Evolutionary conservation across 257 asterid species (phyloP).

Genomic region (Fraxinus cuspidata): DNA sequence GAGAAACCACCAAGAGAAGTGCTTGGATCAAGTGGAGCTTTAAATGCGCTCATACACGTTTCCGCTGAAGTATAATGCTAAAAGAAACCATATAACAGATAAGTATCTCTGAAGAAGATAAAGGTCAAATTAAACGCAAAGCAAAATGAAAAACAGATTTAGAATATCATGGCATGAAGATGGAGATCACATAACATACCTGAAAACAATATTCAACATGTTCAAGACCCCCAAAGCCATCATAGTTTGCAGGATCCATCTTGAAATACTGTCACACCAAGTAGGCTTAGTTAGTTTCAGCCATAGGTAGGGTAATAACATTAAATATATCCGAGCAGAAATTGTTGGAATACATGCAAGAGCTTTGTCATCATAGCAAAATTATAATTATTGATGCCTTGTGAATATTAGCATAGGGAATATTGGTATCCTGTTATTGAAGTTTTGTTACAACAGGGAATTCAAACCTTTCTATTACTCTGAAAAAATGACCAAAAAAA

Average conservation of each 20-base stretch:
- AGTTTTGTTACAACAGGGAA: neutral
- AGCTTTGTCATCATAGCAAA: neutral
- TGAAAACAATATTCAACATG: slow-evolving; percentile 90
- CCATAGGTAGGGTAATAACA: slow-evolving; percentile 1
- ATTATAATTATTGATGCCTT: neutral
- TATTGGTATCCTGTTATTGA: neutral
- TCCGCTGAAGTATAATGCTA: slow-evolving; percentile 94
- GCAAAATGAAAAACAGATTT: neutral
- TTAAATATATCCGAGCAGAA: neutral
- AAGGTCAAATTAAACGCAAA: slow-evolving; percentile 1
- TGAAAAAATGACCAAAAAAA: neutral
- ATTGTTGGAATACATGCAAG: neutral
- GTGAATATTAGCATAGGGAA: neutral
- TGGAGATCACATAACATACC: slow-evolving; percentile 46
- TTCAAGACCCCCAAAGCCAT: slow-evolving; percentile 72
- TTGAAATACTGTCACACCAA: slow-evolving; percentile 73
- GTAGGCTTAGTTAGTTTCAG: slow-evolving; percentile 21
- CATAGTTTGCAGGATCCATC: slow-evolving; percentile 78
- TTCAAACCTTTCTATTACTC: neutral
- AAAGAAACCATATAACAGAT: slow-evolving; percentile 27
- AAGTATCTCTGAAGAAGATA: neutral
- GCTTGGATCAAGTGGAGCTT: slow-evolving; percentile 97
- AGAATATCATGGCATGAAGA: slow-evolving; percentile 15
- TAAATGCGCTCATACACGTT: slow-evolving; percentile 81
- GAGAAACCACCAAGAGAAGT: slow-evolving; percentile 97